Evolutionary conservation across 352 stramenopile species (phyloP).

Genomic region (Pythium scleroteichum): DNA sequence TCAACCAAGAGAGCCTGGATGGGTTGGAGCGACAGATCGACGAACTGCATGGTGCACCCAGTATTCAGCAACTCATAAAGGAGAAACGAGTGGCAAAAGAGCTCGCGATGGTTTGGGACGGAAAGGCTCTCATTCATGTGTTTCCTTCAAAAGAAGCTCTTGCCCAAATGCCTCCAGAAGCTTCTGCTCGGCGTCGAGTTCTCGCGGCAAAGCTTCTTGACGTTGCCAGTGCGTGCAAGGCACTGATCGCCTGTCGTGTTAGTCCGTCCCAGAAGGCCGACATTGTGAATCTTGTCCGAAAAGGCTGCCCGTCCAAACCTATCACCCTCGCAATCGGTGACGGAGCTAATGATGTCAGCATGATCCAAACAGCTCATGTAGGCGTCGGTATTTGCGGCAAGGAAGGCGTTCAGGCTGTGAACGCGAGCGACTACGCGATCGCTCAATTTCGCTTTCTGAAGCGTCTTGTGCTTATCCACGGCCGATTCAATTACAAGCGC

Average conservation of each 20-base stretch:
- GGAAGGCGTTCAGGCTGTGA: slow-evolving; percentile 97
- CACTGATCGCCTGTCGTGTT: slow-evolving; percentile 81
- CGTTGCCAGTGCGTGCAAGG: slow-evolving; percentile 62
- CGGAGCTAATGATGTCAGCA: slow-evolving; percentile 98
- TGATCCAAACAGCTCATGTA: slow-evolving; percentile 98
- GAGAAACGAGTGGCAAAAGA: slow-evolving; percentile 39
- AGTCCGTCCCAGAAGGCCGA: slow-evolving; percentile 84
- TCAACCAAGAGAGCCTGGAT: slow-evolving; percentile 52
- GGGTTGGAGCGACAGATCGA: slow-evolving; percentile 50
- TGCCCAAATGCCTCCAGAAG: slow-evolving; percentile 38
- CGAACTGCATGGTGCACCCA: slow-evolving; percentile 38
- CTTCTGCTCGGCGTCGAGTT: slow-evolving; percentile 26
- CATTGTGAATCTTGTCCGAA: slow-evolving; percentile 70
- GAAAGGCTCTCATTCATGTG: slow-evolving; percentile 64
- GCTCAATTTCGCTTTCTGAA: slow-evolving; percentile 96
- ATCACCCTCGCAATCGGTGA: slow-evolving; percentile 97
- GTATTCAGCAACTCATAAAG: slow-evolving; percentile 48
- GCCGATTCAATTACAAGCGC: slow-evolving; percentile 96
- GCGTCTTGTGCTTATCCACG: slow-evolving; percentile 94
- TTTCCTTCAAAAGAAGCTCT: slow-evolving; percentile 60
- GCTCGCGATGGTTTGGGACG: slow-evolving; percentile 66
- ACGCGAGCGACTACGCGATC: slow-evolving; percentile 93
- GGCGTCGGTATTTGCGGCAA: slow-evolving; percentile 97
- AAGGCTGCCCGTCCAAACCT: slow-evolving; percentile 44
- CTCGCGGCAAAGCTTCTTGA: slow-evolving; percentile 51